Evolutionary conservation across 306 rosid genomes (phyloP), one percentile per base, ranked within the genome.

Genomic region (Rosa multiflora): DNA sequence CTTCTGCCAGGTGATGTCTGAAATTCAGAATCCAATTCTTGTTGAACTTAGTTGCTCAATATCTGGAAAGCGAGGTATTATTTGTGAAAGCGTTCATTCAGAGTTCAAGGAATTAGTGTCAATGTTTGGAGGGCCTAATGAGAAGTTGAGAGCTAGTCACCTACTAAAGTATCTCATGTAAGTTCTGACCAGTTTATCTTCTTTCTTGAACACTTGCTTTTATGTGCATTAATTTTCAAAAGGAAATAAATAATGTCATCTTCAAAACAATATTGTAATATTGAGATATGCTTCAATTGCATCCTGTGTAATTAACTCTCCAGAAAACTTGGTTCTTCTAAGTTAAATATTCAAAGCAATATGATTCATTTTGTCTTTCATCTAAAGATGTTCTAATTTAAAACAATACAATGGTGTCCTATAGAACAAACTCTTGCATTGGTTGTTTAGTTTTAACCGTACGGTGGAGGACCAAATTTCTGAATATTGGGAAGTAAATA

Each of bases 81-180:
- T 92, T 64, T 92, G 99, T 84, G 88, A 87, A 78, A 82, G 90
- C 82, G 98, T 88, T 83, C 90, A 63, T 76, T 79, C 79, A 56
- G 99, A 92, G 85, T 91, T 95, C 88, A 88, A 87, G 88, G 91
- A 91, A 77, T 85, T 95, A 77, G 88, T 91, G 32, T 49, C 58
- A 29, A 91, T 92, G 97, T 92, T 94, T 77, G 99, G 99, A 80
- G 99, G 99, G 72, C 89, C 92, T 66, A 84, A 85, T 53, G 99
- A 95, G 83, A 92, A 91, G 77, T 88, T 83, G 72, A 87, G 97
- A 83, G 92, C 98, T 79, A 86, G 86, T 61, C 84, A 80, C 46
- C 85, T 95, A 79, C 87, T 91, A 72, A 88, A 85, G 63, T 77
- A 77, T 82, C 91, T 94, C 75, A 87, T 72, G 97, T 91, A 87